Conservation (phyloP, 2,329 filamentous ascomycete species). For the Pyrenophora tritici-repentis region DNA sequence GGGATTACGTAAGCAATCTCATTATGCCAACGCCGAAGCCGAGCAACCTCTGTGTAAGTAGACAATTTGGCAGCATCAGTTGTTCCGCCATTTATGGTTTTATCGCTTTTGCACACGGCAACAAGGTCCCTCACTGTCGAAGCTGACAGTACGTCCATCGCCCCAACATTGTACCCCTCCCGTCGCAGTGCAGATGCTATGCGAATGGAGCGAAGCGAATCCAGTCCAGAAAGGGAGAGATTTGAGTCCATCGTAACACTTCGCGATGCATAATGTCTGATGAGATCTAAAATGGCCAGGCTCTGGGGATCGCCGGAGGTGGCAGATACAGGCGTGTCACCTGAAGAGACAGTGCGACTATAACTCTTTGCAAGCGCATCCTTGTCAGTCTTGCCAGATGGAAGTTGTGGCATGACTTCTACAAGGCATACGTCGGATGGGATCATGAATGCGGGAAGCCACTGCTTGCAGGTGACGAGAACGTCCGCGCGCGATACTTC, state of each 20-base stretch:
- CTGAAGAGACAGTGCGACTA: conserved; percentile 29
- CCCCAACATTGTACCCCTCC: conserved; percentile 60
- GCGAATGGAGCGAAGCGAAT: conserved; percentile 67
- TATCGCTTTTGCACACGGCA: conserved; percentile 22
- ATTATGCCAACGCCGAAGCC: conserved; percentile 14
- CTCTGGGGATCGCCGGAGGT: conserved; percentile 12
- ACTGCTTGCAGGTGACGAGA: conserved; percentile 66
- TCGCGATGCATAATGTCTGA: conserved; percentile 51
- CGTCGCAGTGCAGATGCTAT: conserved; percentile 68
- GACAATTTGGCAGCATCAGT: background rate
- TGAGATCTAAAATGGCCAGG: conserved; percentile 46
- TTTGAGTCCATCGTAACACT: conserved; percentile 47
- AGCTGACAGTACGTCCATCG: conserved; percentile 65
- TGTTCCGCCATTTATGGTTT: background rate
- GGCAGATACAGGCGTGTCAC: conserved; percentile 8
- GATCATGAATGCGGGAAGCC: conserved; percentile 84
- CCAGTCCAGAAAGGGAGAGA: conserved; percentile 63
- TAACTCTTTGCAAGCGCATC: conserved; percentile 66
- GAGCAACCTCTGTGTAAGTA: conserved; percentile 5
- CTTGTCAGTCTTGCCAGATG: conserved; percentile 84
- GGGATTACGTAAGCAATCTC: conserved; percentile 51
- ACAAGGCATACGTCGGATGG: conserved; percentile 73
- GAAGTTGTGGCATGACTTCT: conserved; percentile 69
- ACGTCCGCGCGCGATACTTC: conserved; percentile 54
- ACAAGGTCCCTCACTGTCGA: conserved; percentile 50